Evolutionary conservation across 495 filamentous ascomycete species (phyloP).

Genomic region (Collariella sp.): DNA sequence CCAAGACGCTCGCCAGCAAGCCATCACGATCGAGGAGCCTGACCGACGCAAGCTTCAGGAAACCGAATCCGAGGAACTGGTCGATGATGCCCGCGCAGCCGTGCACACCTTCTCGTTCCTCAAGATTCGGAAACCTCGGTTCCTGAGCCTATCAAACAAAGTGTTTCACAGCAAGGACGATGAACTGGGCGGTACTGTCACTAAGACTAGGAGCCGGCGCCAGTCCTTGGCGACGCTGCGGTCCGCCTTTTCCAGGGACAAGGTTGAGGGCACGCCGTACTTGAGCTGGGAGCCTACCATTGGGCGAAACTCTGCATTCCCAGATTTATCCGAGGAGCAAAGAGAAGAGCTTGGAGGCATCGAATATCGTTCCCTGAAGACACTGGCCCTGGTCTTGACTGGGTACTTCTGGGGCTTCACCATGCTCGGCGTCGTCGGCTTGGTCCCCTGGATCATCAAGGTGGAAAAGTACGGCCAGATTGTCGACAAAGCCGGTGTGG

Average conservation of each 20-base stretch:
- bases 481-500: conserved; percentile 53
- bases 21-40: conserved; percentile 59
- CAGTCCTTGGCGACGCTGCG: conserved; percentile 25
- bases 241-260: conserved; percentile 35
- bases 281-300: conserved; percentile 89
- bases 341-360: conserved; percentile 89
- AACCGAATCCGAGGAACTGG: conserved; percentile 24
- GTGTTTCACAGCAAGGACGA: conserved; percentile 18
- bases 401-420: conserved; percentile 71
- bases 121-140: conserved; percentile 28
- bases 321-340: conserved; percentile 81
- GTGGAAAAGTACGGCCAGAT: conserved; percentile 47
- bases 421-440: conserved; percentile 58
- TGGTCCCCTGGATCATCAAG: conserved; percentile 72
- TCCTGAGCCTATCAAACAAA: conserved; percentile 11
- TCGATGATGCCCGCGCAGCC: conserved; percentile 29
- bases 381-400: conserved; percentile 65
- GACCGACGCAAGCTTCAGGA: conserved; percentile 30
- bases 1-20: conserved; percentile 37
- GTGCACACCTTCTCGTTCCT: conserved; percentile 27
- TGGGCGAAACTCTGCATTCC: conserved; percentile 83
- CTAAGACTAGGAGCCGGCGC: conserved; percentile 10
- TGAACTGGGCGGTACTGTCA: neutral
- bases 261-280: conserved; percentile 62
- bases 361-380: conserved; percentile 86